A percentile compares a stretch with the other conserved stretches of the same genome.
Conservation (phyloP, 75 land plant genomes). For the Ceratopteris richardii region DNA sequence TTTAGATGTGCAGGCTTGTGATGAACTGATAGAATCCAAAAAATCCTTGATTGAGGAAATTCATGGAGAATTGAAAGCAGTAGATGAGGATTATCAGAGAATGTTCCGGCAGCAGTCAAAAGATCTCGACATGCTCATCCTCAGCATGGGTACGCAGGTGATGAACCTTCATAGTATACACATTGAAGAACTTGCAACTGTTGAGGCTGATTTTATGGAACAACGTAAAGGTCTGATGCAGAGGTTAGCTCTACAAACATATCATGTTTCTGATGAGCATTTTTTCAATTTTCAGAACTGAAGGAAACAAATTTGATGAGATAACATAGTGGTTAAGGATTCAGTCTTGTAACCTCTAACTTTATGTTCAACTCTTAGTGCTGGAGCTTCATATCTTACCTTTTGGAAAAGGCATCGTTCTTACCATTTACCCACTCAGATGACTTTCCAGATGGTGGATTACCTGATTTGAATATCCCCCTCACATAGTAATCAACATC, state of each 20-base stretch:
- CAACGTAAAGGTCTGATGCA: slow-evolving; percentile 17
- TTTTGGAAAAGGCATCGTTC: too few species aligned
- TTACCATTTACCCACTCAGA: too few species aligned
- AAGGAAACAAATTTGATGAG: too few species aligned
- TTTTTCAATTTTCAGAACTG: too few species aligned
- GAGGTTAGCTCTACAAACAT: slow-evolving; percentile 14
- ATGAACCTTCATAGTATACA: background rate
- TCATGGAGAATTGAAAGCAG: slow-evolving; percentile 10
- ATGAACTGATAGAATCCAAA: slow-evolving; percentile 19
- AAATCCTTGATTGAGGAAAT: slow-evolving; percentile 11
- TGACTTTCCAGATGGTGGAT: too few species aligned
- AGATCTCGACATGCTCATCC: slow-evolving; percentile 13
- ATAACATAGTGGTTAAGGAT: too few species aligned
- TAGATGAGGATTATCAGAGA: slow-evolving; percentile 21
- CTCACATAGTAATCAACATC: too few species aligned
- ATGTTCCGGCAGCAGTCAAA: slow-evolving; percentile 18
- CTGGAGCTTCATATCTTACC: too few species aligned
- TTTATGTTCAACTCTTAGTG: too few species aligned
- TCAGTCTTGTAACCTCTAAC: too few species aligned
- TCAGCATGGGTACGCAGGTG: slow-evolving; percentile 20
- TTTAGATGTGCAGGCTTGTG: slow-evolving; percentile 21
- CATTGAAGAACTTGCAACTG: slow-evolving; percentile 10
- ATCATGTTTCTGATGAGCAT: too few species aligned
- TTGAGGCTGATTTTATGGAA: slow-evolving; percentile 22
- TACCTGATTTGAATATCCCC: too few species aligned